Evolutionary conservation across 208 protist genomes (phyloP), one percentile per base, ranked within the genome.

Genomic region (Trypanosoma platydactyli): DNA sequence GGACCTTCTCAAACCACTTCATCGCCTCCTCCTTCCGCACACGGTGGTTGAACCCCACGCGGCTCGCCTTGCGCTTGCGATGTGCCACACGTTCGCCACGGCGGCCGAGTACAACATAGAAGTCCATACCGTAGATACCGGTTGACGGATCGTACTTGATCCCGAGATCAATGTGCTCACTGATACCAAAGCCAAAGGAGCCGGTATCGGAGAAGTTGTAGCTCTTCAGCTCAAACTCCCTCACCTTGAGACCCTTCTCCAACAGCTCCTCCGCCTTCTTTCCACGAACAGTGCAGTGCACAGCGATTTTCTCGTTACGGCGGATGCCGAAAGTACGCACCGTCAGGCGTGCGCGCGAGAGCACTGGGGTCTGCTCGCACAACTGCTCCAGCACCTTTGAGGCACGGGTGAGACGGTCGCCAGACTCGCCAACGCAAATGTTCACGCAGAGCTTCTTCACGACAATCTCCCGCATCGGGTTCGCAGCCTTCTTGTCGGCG

Each of bases 131-230:
- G 79, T 98, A 99, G 67, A 99, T 99, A 91, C 99, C 99, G 42
- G 97, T 99, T 65, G 83, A 89, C 73, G 99, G 99, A 81, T 99
- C 99, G 92, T 99, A 99, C 92, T 99, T 99, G 86, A 99, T 96
- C 70, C 99, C 99, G 50, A 99, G 96, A 94, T 99, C 99, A 73
- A 99, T 99, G 96, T 99, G 99, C 92, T 99, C 99, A 68, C 97
- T 84, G 81, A 99, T 99, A 90, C 99, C 99, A 79, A 99, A 99
- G 72, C 99, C 99, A 75, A 99, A 99, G 97, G 96, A 98, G 75
- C 99, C 99, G 45, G 80, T 98, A 60, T 88, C 68, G 63, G 91
- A 94, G 90, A 99, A 99, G 87, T 98, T 98, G 70, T 86, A 89
- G 57, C 79, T 79, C 81, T 92, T 86, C 60, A 99, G 91, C 87